These are phyloP conservation scores for Adenanthera pavonina DNA, from an alignment of 306 rosid genomes.

Conservation along the genomic window DNA sequence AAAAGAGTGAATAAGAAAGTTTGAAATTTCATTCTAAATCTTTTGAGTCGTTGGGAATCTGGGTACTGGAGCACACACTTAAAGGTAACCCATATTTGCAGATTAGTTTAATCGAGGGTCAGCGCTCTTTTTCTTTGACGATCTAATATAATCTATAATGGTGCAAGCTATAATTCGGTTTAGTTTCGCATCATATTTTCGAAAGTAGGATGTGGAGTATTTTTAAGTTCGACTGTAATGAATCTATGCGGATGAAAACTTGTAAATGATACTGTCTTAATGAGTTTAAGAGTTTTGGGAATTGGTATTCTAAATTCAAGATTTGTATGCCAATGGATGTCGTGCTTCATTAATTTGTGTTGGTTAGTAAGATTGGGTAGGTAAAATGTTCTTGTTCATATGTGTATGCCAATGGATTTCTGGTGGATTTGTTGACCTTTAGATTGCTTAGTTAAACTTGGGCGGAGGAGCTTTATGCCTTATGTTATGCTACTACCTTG, in stretches of 20 bases:
- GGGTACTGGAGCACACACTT: constrained; percentile 33
- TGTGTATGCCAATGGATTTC: constrained; percentile 16
- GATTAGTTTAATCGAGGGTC: constrained; percentile 35
- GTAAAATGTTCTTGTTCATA: constrained; percentile 20
- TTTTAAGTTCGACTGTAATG: constrained; percentile 39
- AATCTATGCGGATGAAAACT: constrained; percentile 36
- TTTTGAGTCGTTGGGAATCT: constrained; percentile 33
- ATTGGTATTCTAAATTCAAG: constrained; percentile 11
- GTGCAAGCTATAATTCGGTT: constrained; percentile 32
- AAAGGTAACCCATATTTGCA: constrained; percentile 30
- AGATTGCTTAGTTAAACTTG: not conserved
- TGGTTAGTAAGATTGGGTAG: constrained; percentile 27
- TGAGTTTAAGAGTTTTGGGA: constrained; percentile 30
- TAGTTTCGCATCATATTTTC: constrained; percentile 7
- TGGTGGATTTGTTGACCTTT: not conserved
- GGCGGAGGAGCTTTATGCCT: not conserved
- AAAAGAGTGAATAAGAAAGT: constrained; percentile 33
- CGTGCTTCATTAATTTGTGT: constrained; percentile 19
- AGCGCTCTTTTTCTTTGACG: constrained; percentile 36
- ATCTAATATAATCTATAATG: constrained; percentile 38
- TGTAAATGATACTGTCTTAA: constrained; percentile 2
- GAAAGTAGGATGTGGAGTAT: constrained; percentile 6
- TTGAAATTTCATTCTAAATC: constrained; percentile 40
- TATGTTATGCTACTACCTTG: constrained; percentile 2
- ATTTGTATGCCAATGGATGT: constrained; percentile 7